A percentile compares a stretch with the other conserved stretches of the same genome.
Conservation (phyloP, 1,139 yeast genomes). For the Candida sp. region DNA sequence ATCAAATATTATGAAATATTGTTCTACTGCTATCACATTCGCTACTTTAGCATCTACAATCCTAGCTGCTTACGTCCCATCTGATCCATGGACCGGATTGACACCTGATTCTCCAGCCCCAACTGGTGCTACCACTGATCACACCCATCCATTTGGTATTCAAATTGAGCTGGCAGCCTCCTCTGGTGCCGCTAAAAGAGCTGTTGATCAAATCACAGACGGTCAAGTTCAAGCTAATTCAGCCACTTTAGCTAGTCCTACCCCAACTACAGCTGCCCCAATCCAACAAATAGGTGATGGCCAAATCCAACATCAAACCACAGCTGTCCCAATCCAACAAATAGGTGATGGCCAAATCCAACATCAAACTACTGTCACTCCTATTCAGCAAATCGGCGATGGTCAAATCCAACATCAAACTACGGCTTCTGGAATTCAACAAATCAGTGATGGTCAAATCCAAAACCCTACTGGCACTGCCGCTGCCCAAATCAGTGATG, state of each 20-base stretch:
- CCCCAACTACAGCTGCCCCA: constrained; percentile 16
- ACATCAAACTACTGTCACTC: constrained; percentile 22
- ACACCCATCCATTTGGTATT: constrained; percentile 63
- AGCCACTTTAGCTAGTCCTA: constrained; percentile 15
- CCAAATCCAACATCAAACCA: constrained; percentile 28
- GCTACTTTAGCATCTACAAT: constrained; percentile 40
- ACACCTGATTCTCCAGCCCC: constrained; percentile 57
- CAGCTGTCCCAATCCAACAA: constrained; percentile 27
- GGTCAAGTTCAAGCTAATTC: constrained; percentile 27
- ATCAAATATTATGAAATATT: background rate
- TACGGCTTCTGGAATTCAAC: constrained; percentile 22
- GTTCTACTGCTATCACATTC: background rate
- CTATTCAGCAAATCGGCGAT: constrained; percentile 48
- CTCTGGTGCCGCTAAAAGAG: constrained; percentile 25
- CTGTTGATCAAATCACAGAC: constrained; percentile 25
- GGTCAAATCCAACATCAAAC: constrained; percentile 63
- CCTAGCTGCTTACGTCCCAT: constrained; percentile 63
- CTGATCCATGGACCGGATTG: constrained; percentile 72
- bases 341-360: constrained; percentile 38
- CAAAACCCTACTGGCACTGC: constrained; percentile 28
- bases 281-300: constrained; percentile 45
- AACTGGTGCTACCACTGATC: constrained; percentile 60
- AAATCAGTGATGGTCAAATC: constrained; percentile 33
- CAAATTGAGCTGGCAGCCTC: constrained; percentile 52
- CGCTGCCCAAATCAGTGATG: constrained; percentile 32